Evolutionary conservation across 2,329 filamentous ascomycete genomes (phyloP), one percentile per base, ranked within the genome.

Genomic region (Dactylellina haptotyla): DNA sequence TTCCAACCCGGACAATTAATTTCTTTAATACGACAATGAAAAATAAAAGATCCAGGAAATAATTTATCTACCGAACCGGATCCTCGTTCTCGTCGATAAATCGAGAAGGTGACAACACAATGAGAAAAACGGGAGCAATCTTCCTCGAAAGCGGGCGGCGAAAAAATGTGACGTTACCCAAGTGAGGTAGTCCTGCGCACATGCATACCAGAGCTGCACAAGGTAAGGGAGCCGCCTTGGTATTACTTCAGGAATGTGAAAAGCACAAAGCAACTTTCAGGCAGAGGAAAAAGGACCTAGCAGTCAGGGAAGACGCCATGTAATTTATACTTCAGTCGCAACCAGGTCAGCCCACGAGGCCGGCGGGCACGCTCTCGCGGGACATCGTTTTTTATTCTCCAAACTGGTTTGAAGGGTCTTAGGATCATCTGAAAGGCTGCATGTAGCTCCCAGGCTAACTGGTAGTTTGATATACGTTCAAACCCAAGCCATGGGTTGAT

Each of bases 81-180:
- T 57, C 53, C 53, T 43, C 34, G 32, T n/a, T 10, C 20, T 25
- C 53, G 18, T 56, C 32, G 53, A 57, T 43, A 18, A 28, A 43
- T 57, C 12, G 18, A 41, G 53, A 43, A 57, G 53, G 53, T 57
- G 53, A 25, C 37, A 54, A 39, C 20, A 10, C 30, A 43, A 39
- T 20, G 25, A 30, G 53, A 41, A 20, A 34, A 26, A 5, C 9
- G 48, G 48, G 37, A 48, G 12, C 20, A 58, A 39, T 26, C 51
- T 20, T 43, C 16, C 30, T 43, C 39, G 39, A 43, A 43, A 43
- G 16, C 45, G 45, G 45, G 4, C 16, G 41, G 3, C 45, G 14
- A 30, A 57, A 57, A 41, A 57, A 57, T 57, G 34, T 43, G 34
- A 57, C 53, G 53, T 57, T 57, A 57, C 53, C 23, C 53, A 43